Evolutionary conservation across 495 filamentous ascomycete genomes (phyloP), one percentile per base, ranked within the genome.

Genomic region (Staphylotrichum longicolle): DNA sequence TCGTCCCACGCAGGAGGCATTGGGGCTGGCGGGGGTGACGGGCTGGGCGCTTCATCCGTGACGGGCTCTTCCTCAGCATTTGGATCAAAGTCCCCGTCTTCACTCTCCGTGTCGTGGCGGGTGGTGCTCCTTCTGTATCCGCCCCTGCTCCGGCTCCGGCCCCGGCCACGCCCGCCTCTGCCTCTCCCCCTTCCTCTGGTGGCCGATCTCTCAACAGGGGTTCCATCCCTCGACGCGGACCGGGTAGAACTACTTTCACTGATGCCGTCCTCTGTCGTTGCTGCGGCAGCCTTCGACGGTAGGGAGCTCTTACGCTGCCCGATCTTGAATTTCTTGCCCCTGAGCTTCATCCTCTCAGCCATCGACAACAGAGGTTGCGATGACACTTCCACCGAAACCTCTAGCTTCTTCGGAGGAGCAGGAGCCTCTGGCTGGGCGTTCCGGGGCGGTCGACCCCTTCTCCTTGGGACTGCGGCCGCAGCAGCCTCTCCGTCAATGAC

Each of bases 281-380:
- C 60, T 3, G 73, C 42, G 6, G 54, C 10, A 30, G 35, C 32
- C 47, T 46, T 57, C 12, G 46, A 30, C 41, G 46, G 47, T 12
- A 54, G 46, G 7, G 51, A 33, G 14, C 65, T 66, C 52, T 64
- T 74, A 6, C 70, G 65, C 34, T 64, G 60, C 12, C 66, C 63
- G 37, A 79, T 80, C 67, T 74, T 78, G 58, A 78, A 66, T 48
- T 75, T 80, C 62, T 72, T 79, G 46, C 78, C 78, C 48, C 69
- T 73, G 11, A 77, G 62, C 47, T 69, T 73, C 70, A 78, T 76
- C n/a, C 76, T 67, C 34, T 80, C 78, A 40, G 71, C 71, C 73
- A 81, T 74, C 7, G 79, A 80, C 67, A 80, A 67, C 34, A 72
- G 73, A 0, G 68, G 58, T 15, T 48, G 50, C 3, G 61, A 62